Base-by-base conservation (phyloP, 176 grass and related monocot genomes). In the Pontederia paniculata region DNA sequence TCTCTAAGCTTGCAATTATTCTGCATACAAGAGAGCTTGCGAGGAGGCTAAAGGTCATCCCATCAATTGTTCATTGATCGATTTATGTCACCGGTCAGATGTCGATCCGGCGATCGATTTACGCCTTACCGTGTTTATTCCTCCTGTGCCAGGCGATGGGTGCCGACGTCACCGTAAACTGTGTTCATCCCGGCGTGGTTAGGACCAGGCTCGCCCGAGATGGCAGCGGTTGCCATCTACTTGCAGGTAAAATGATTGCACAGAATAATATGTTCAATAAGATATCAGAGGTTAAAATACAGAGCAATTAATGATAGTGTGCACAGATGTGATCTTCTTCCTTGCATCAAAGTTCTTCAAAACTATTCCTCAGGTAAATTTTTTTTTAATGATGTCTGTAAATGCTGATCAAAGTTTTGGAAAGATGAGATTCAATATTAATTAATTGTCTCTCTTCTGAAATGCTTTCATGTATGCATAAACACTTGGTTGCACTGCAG, bases 121-220 rank as follows among this genome's bases (percentile, higher is more conserved):
- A 4, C 17, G 18, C 41, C 23, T 28, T 5, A 3, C 16, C 21
- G 3, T 23, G 12, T 12, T n/a, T n/a, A n/a, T 56, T 13, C 4
- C 9, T 23, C 28, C n/a, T 58, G 41, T 78, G 12, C 37, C 60
- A 80, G 77, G 77, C 55, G 15, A 74, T 25, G 74, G 64, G 12
- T 31, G 44, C 55, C 41, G 54, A 54, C n/a, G 51, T 80, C 43
- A 80, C 71, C 20, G 58, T 74, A 65, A 80, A 80, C 57, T 57
- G 71, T 47, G 51, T 80, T 61, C 77, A 80, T 52, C 77, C 77
- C 21, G 77, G 77, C 51, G 58, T 80, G 18, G 77, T 80, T 49
- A 80, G 74, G 25, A 80, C 77, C 44, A 71, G 64, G 37, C 74
- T 80, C 19, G 70, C 52, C 42, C 54, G 57, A 45, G 77, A 80